These are phyloP conservation scores for Trichoderma koningiopsis DNA, from an alignment of 2,329 filamentous ascomycete species.

Conservation along the genomic window DNA sequence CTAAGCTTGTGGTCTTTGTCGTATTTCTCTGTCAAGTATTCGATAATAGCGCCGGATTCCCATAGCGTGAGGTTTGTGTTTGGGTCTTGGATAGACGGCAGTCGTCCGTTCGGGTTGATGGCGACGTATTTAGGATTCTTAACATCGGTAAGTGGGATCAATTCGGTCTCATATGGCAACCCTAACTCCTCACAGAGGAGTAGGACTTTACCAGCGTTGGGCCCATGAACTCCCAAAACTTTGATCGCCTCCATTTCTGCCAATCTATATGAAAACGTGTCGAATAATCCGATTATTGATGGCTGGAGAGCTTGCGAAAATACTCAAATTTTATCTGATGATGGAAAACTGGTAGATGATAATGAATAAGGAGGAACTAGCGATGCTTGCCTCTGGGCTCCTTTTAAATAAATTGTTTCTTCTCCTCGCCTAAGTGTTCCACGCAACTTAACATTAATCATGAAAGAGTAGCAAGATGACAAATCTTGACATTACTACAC, in stretches of 20 bases:
- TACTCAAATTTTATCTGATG: not conserved
- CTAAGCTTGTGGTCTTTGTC: slow-evolving; percentile 35
- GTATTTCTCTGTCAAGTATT: slow-evolving; percentile 38
- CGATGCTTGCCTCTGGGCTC: not conserved
- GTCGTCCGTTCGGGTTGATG: slow-evolving; percentile 42
- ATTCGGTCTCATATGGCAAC: slow-evolving; percentile 40
- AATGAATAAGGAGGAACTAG: not conserved
- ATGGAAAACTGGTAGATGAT: not conserved
- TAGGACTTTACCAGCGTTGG: slow-evolving; percentile 39
- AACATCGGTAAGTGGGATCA: slow-evolving; percentile 28
- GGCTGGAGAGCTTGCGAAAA: not conserved
- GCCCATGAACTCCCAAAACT: slow-evolving; percentile 28
- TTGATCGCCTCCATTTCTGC: slow-evolving; percentile 4
- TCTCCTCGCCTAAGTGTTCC: not conserved
- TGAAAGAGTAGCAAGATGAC: not conserved
- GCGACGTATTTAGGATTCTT: slow-evolving; percentile 34
- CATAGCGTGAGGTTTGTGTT: slow-evolving; percentile 36
- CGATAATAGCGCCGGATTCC: slow-evolving; percentile 37
- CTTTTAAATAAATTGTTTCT: not conserved
- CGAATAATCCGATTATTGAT: not conserved
- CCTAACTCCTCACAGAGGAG: slow-evolving; percentile 43
- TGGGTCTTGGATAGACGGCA: slow-evolving; percentile 40
- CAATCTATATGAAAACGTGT: not conserved
- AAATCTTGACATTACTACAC: not conserved
- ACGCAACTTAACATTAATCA: not conserved